Base-by-base conservation (phyloP, 2,329 filamentous ascomycete species). In the Drechslera avenae region DNA sequence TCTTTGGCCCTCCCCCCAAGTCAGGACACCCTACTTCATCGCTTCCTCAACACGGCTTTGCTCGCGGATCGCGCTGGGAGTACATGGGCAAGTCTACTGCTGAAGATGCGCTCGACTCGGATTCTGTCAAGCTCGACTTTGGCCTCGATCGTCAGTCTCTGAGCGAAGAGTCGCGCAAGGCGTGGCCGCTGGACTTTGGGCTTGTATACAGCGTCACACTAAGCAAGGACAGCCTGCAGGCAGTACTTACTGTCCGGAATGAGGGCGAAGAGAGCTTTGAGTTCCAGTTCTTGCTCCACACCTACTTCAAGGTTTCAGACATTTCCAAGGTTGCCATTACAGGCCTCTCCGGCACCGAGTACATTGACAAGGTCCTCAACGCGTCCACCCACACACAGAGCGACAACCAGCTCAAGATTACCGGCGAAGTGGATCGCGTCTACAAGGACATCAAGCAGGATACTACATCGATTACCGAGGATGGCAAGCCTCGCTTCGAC, bases 31-130 rank as follows among this genome's bases (percentile, higher is more conserved):
- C 88, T n/a, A 94, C 91, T 21, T 84, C 85, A 43, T 79, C 84
- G 59, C 87, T 99, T 19, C 87, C 92, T 3, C 92, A 97, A 77
- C 94, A 97, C 78, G 94, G 94, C 62, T 96, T 99, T 75, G 94
- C 93, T 32, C 90, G 94, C 64, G 92, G 84, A 68, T 89, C 87
- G 37, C 84, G 84, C 56, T 99, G 94, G 94, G 92, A 97, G 74
- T 96, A 94, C 73, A 82, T 99, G 43, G 92, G 92, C 69, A 95
- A 93, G 77, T 90, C 87, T 5, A 86, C 83, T n/a, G 84, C 83
- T 5, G 87, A 91, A 72, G 70, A 71, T 40, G 82, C 79, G 7
- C 59, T 67, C 33, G 73, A 73, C 52, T 69, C 74, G 10, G 69
- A 73, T 42, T 87, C 86, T 40, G 87, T 97, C 60, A 97, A 96